A percentile compares a stretch with the other conserved stretches of the same genome.
These are phyloP conservation scores for Podosphaera xanthii DNA, from an alignment of 2,329 filamentous ascomycete genomes.

Conservation along the genomic window DNA sequence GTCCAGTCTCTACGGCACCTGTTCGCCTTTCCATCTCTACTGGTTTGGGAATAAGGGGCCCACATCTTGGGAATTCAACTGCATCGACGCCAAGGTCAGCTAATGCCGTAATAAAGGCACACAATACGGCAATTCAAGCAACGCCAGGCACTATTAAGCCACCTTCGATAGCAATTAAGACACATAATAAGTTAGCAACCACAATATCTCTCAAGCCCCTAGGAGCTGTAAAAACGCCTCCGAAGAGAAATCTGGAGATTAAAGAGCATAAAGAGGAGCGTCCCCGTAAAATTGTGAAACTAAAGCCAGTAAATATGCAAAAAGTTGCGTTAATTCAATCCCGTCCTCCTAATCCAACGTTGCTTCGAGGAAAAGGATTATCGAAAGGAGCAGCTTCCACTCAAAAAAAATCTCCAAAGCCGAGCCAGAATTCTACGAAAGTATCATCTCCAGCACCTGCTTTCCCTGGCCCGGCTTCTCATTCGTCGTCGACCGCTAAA, in stretches of 20 bases:
- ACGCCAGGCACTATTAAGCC: not conserved
- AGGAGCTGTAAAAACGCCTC: slow-evolving; percentile 8
- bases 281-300: slow-evolving; percentile 7
- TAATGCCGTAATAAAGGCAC: not conserved
- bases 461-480: not conserved
- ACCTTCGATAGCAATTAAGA: not conserved
- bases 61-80: not conserved
- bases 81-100: not conserved
- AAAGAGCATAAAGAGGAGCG: slow-evolving; percentile 8
- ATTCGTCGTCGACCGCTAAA: slow-evolving; percentile 1
- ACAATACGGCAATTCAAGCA: not conserved
- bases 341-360: slow-evolving; percentile 7
- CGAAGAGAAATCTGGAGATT: not conserved
- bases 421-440: not conserved
- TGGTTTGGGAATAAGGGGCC: not conserved
- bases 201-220: slow-evolving; percentile 1
- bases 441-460: slow-evolving; percentile 2
- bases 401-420: slow-evolving; percentile 5
- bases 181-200: not conserved
- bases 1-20: not conserved
- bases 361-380: slow-evolving; percentile 5
- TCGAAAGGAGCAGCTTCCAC: slow-evolving; percentile 5
- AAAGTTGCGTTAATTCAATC: slow-evolving; percentile 8
- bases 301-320: slow-evolving; percentile 3
- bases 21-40: slow-evolving; percentile 1